Evolutionary conservation across 768 basidiomycete species (phyloP).

Genomic region (Pleurotus citrinopileatus): DNA sequence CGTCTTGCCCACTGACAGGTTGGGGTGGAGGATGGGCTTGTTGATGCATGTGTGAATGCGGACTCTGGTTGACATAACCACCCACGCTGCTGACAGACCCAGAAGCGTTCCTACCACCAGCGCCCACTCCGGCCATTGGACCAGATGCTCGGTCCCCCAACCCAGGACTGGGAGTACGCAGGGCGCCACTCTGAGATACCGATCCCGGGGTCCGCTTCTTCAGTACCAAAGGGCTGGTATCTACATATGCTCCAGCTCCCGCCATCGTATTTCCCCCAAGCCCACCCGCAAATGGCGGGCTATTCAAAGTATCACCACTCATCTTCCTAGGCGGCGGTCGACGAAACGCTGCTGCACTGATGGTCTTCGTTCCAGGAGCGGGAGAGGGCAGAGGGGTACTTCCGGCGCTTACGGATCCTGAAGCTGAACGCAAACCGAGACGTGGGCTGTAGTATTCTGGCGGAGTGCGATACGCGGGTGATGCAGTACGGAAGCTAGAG

Average conservation of each 20-base stretch:
- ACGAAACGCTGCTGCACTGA: constrained; percentile 75
- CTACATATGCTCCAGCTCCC: constrained; percentile 25
- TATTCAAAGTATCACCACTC: background rate
- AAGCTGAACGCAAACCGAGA: constrained; percentile 1
- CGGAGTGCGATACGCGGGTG: constrained; percentile 38
- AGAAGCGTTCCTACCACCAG: constrained; percentile 13
- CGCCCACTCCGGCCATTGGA: constrained; percentile 8
- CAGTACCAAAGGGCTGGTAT: constrained; percentile 44
- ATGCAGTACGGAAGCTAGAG: background rate
- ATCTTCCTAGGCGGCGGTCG: constrained; percentile 34
- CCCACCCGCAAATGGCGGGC: background rate
- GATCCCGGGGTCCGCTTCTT: constrained; percentile 50
- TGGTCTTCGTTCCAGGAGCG: constrained; percentile 48
- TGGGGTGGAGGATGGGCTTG: constrained; percentile 15
- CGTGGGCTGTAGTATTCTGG: constrained; percentile 40
- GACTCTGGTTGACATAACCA: constrained; percentile 12
- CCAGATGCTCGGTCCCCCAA: constrained; percentile 7
- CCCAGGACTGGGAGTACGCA: constrained; percentile 13
- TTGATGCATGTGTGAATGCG: constrained; percentile 14
- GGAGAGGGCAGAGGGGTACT: constrained; percentile 16
- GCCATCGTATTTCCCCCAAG: constrained; percentile 8
- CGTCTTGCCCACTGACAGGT: constrained; percentile 13
- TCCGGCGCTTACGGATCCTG: constrained; percentile 1
- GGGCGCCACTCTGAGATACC: constrained; percentile 36
- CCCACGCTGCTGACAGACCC: constrained; percentile 15